phyloP scores from a whole-genome alignment of 352 stramenopile species.

The Globisporangium sylvaticum region DNA sequence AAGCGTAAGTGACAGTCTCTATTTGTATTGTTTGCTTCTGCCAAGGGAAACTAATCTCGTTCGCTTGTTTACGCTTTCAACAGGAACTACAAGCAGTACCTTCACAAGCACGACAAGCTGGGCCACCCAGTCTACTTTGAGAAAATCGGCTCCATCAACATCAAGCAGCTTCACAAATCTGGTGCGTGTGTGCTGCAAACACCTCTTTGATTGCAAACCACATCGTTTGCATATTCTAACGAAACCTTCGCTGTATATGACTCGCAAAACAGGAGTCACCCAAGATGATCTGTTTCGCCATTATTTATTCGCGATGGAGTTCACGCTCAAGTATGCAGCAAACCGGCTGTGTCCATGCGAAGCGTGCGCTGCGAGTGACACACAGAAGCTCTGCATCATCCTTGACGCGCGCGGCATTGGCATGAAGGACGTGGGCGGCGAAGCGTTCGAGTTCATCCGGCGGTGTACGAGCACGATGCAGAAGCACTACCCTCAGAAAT shows the following conservation, averaged over 20 bases:
- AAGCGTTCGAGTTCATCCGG: slow-evolving; percentile 81
- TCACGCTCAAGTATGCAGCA: slow-evolving; percentile 72
- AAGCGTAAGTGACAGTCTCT: slow-evolving; percentile 32
- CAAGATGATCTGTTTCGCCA: slow-evolving; percentile 76
- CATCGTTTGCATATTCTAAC: too few species aligned
- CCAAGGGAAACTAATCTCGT: too few species aligned
- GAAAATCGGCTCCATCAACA: slow-evolving; percentile 80
- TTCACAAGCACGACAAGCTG: slow-evolving; percentile 80
- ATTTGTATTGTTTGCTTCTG: neutral
- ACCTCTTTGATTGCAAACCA: too few species aligned
- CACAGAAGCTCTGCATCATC: slow-evolving; percentile 70
- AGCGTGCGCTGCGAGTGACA: slow-evolving; percentile 56
- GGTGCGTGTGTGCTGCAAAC: slow-evolving; percentile 13
- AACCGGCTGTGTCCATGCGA: slow-evolving; percentile 51
- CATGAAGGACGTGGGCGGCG: slow-evolving; percentile 71
- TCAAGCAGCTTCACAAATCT: slow-evolving; percentile 67
- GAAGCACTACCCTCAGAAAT: slow-evolving; percentile 84
- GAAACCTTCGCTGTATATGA: neutral
- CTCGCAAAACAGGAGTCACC: slow-evolving; percentile 28
- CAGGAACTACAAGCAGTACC: slow-evolving; percentile 71
- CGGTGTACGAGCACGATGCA: slow-evolving; percentile 83
- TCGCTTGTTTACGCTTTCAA: too few species aligned
- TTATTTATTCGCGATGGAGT: slow-evolving; percentile 85
- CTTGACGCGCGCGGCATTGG: slow-evolving; percentile 72
- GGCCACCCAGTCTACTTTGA: slow-evolving; percentile 80